These are phyloP conservation scores for Nidularia sp. DNA, from an alignment of 768 basidiomycete genomes.

Conservation along the genomic window DNA sequence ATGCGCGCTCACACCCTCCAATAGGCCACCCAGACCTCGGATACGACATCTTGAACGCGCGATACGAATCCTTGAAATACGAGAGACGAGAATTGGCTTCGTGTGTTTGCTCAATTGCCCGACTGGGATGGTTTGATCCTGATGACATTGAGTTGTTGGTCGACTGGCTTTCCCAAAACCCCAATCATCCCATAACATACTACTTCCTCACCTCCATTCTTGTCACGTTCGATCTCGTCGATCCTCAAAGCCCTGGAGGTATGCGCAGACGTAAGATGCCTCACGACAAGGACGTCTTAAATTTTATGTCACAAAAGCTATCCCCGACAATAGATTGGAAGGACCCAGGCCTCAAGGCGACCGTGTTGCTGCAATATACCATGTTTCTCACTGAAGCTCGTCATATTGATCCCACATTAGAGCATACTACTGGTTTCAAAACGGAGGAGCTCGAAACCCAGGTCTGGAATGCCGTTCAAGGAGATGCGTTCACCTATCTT, in stretches of 20 bases:
- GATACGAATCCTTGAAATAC: slow-evolving; percentile 69
- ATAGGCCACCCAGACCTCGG: slow-evolving; percentile 52
- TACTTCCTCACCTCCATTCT: slow-evolving; percentile 67
- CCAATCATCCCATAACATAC: slow-evolving; percentile 65
- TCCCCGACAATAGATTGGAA: slow-evolving; percentile 57
- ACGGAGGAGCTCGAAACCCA: slow-evolving; percentile 80
- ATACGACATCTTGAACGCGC: slow-evolving; percentile 60
- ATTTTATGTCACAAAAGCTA: slow-evolving; percentile 59
- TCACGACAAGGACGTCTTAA: slow-evolving; percentile 39
- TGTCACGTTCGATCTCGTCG: slow-evolving; percentile 61
- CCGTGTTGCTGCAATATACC: slow-evolving; percentile 82
- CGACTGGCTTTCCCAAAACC: slow-evolving; percentile 67
- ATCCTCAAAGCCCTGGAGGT: slow-evolving; percentile 44
- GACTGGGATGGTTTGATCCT: slow-evolving; percentile 56
- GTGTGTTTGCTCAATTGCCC: slow-evolving; percentile 59
- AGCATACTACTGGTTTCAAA: slow-evolving; percentile 60
- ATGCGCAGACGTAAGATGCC: slow-evolving; percentile 43
- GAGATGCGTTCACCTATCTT: slow-evolving; percentile 76
- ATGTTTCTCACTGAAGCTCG: slow-evolving; percentile 77
- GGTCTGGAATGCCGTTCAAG: slow-evolving; percentile 80
- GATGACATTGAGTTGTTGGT: slow-evolving; percentile 59
- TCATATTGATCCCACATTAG: slow-evolving; percentile 61
- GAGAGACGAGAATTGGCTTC: slow-evolving; percentile 68
- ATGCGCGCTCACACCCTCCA: background rate
- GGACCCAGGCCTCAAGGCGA: slow-evolving; percentile 65